A percentile compares a stretch with the other conserved stretches of the same genome.
Evolutionary conservation across 2,329 filamentous ascomycete species (phyloP).

Genomic region (Monilinia polystroma): DNA sequence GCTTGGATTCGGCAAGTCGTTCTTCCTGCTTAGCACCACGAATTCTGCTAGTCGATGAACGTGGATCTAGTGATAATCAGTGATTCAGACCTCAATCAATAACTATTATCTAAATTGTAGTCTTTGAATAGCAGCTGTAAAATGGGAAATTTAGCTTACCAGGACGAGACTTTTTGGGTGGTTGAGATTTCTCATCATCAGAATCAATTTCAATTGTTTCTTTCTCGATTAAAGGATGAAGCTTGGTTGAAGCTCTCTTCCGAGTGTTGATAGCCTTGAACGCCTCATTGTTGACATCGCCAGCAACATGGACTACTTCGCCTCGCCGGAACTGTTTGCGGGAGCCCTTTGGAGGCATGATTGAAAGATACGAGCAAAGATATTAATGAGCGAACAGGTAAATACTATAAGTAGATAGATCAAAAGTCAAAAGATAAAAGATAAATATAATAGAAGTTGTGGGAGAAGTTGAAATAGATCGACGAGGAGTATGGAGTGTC

Average conservation of each 20-base stretch:
- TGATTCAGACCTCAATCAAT: no score
- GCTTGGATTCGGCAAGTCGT: background rate
- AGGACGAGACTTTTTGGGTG: conserved; percentile 4
- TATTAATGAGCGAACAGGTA: background rate
- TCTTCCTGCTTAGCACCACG: background rate
- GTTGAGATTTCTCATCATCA: background rate
- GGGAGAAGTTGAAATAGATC: background rate
- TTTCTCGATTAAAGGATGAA: background rate
- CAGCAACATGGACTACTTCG: background rate
- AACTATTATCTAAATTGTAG: rapidly evolving
- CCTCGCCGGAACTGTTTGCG: background rate
- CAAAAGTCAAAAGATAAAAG: background rate
- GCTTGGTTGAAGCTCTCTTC: background rate
- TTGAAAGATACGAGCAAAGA: background rate
- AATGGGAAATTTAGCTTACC: background rate
- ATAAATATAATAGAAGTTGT: background rate
- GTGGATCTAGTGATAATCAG: background rate
- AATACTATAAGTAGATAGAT: background rate
- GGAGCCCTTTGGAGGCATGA: background rate
- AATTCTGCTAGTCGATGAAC: background rate
- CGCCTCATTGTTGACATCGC: background rate
- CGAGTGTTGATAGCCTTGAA: background rate
- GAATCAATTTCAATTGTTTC: background rate
- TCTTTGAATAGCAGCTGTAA: background rate
- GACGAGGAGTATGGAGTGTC: background rate